Evolutionary conservation across 257 asterid species (phyloP), one percentile per base, ranked within the genome.

Genomic region (Verbena officinalis): DNA sequence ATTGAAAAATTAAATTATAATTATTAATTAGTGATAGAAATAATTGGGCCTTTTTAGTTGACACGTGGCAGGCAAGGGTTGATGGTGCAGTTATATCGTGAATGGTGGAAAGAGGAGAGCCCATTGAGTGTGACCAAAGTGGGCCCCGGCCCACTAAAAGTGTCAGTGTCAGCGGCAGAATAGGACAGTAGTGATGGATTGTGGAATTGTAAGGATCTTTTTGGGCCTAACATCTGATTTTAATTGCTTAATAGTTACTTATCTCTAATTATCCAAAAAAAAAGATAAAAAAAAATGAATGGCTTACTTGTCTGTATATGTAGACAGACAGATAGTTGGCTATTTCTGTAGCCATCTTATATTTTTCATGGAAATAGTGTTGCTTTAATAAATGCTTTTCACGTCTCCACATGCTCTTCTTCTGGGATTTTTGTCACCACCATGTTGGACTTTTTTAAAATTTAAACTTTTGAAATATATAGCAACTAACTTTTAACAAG

Each of bases 131-230:
- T 27, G 33, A 27, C 33, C 33, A 27, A 27, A 27, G 33, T 27
- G 5, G 33, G 33, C 2, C 33, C 33, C 33, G n/a, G n/a, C n/a
- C n/a, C n/a, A n/a, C n/a, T n/a, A n/a, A n/a, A n/a, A n/a, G n/a
- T n/a, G n/a, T n/a, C n/a, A n/a, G n/a, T n/a, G n/a, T n/a, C n/a
- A n/a, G n/a, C n/a, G n/a, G n/a, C n/a, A n/a, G n/a, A n/a, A n/a
- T n/a, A n/a, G 46, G 62, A 45, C 45, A 59, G 54, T 55, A 64
- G 65, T 40, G 50, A n/a, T 64, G 30, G 70, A 62, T 54, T 55
- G 65, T 70, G 55, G 11, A 51, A 33, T 62, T 62, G 33, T 39
- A n/a, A n/a, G n/a, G n/a, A n/a, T n/a, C n/a, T n/a, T n/a, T 55
- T 46, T 36, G 67, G 60, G 73, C 30, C 59, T 49, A 55, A 38